phyloP scores from a whole-genome alignment of 495 filamentous ascomycete species.

The Evernia prunastri region DNA sequence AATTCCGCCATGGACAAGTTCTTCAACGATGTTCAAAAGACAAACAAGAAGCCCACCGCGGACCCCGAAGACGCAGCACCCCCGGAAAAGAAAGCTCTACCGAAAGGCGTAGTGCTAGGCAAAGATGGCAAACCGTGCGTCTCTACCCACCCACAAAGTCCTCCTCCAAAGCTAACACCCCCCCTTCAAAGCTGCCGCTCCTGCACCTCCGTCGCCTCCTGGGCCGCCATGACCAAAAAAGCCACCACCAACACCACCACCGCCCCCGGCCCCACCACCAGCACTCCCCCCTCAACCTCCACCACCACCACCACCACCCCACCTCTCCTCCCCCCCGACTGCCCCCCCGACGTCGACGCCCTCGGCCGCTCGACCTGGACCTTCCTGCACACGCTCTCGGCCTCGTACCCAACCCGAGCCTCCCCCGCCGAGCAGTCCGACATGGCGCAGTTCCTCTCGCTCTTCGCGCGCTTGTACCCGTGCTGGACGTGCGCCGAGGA shows the following conservation, averaged over 20 bases:
- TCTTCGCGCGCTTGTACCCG: constrained; percentile 82
- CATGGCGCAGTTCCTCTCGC: constrained; percentile 66
- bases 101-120: constrained; percentile 79
- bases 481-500: constrained; percentile 95
- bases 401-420: constrained; percentile 69
- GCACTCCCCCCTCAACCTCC: constrained; percentile 17
- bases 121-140: constrained; percentile 95
- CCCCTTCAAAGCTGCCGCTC: constrained; percentile 64
- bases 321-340: constrained; percentile 35
- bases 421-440: constrained; percentile 60
- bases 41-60: not conserved
- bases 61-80: constrained; percentile 19
- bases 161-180: constrained; percentile 22
- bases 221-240: constrained; percentile 60
- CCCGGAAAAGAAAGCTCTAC: constrained; percentile 38
- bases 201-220: constrained; percentile 71
- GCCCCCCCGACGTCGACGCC: constrained; percentile 60
- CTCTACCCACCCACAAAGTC: not conserved
- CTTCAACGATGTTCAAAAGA: constrained; percentile 19
- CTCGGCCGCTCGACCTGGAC: constrained; percentile 90
- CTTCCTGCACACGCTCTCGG: constrained; percentile 82
- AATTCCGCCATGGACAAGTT: constrained; percentile 21
- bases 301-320: constrained; percentile 24
- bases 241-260: constrained; percentile 28
- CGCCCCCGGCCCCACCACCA: constrained; percentile 17